Conservation (phyloP, 2,329 filamentous ascomycete genomes). For the Apiospora saccharicola region DNA sequence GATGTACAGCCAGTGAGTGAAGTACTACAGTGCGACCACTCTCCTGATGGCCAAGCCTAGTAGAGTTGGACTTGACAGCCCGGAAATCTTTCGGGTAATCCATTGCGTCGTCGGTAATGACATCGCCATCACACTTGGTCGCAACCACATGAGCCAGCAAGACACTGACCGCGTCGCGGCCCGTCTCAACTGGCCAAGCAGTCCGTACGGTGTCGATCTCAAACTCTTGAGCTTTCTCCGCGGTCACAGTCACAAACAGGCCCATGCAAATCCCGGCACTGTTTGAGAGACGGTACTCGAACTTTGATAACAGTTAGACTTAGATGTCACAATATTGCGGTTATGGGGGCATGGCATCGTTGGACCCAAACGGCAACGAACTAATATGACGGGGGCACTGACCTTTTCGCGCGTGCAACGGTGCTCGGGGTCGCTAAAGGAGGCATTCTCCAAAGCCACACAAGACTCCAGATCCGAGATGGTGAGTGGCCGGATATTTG, state of each 20-base stretch:
- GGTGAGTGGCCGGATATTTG: slow-evolving; percentile 78
- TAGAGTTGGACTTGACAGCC: slow-evolving; percentile 51
- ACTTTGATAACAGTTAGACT: slow-evolving; percentile 53
- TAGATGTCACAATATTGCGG: neutral
- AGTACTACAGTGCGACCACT: slow-evolving; percentile 78
- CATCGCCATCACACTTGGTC: slow-evolving; percentile 69
- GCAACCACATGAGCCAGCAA: slow-evolving; percentile 82
- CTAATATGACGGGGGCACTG: slow-evolving; percentile 32
- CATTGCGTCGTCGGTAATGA: slow-evolving; percentile 82
- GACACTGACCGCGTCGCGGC: slow-evolving; percentile 63
- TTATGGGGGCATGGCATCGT: neutral
- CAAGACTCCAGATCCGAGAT: slow-evolving; percentile 69
- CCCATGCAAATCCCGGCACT: slow-evolving; percentile 83
- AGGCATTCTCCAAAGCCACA: slow-evolving; percentile 61
- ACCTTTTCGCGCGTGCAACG: slow-evolving; percentile 63
- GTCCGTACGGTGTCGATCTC: slow-evolving; percentile 60
- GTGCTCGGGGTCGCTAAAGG: slow-evolving; percentile 58
- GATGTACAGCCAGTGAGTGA: slow-evolving; percentile 83
- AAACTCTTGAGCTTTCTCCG: slow-evolving; percentile 54
- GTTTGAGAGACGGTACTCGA: slow-evolving; percentile 76
- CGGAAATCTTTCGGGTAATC: slow-evolving; percentile 73
- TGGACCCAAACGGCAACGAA: neutral
- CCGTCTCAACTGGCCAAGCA: slow-evolving; percentile 66
- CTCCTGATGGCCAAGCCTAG: slow-evolving; percentile 73
- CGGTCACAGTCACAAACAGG: slow-evolving; percentile 73